Evolutionary conservation across 1,284 basidiomycete genomes (phyloP).

Genomic region (Sparassis latifolia): DNA sequence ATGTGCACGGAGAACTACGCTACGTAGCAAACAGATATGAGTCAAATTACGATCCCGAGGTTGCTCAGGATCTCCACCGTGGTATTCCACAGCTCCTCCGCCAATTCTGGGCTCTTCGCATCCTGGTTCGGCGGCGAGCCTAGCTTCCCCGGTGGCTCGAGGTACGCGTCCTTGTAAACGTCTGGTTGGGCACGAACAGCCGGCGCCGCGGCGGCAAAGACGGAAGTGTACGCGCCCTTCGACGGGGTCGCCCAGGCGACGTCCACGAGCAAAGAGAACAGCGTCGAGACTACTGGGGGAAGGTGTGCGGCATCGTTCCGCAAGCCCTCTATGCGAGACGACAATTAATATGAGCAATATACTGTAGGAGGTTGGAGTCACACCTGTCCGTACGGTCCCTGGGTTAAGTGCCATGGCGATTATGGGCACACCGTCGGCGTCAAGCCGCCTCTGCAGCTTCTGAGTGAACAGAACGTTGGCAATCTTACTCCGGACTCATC

Average conservation of each 20-base stretch:
- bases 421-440: slow-evolving; percentile 23
- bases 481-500: slow-evolving; percentile 21
- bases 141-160: slow-evolving; percentile 33
- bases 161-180: slow-evolving; percentile 41
- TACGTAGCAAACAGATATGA: too few species aligned
- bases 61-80: slow-evolving; percentile 29
- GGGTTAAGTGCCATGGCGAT: slow-evolving; percentile 26
- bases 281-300: slow-evolving; percentile 16
- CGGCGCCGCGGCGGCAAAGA: slow-evolving; percentile 39
- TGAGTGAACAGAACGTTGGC: slow-evolving; percentile 23
- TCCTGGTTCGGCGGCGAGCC: slow-evolving; percentile 16
- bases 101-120: slow-evolving; percentile 30
- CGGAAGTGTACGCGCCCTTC: slow-evolving; percentile 34
- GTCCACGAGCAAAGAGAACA: slow-evolving; percentile 30
- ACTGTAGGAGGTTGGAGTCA: background rate
- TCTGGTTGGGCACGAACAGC: slow-evolving; percentile 28
- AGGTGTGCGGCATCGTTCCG: slow-evolving; percentile 10
- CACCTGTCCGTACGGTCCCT: slow-evolving; percentile 35
- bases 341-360: background rate
- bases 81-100: slow-evolving; percentile 37
- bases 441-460: slow-evolving; percentile 23
- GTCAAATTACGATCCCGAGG: slow-evolving; percentile 6
- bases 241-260: too few species aligned
- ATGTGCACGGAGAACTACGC: too few species aligned
- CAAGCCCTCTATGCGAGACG: slow-evolving; percentile 11